These are phyloP conservation scores for Chaetomium tenue DNA, from an alignment of 495 filamentous ascomycete genomes.

Conservation along the genomic window DNA sequence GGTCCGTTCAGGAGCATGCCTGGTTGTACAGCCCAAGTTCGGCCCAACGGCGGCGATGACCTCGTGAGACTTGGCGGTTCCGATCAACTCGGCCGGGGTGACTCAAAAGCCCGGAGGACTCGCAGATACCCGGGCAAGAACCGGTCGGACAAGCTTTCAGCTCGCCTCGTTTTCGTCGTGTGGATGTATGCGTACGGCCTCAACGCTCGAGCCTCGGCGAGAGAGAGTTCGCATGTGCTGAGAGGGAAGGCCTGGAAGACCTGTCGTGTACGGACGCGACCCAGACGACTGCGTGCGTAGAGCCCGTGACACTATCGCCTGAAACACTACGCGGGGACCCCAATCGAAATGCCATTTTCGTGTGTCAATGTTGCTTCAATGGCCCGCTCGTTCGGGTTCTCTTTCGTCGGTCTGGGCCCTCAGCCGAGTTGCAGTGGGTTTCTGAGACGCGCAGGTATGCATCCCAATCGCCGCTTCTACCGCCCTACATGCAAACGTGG, in stretches of 20 bases:
- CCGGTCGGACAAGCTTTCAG: slow-evolving; percentile 17
- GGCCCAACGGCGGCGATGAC: background rate
- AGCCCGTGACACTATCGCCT: slow-evolving; percentile 11
- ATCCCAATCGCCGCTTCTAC: slow-evolving; percentile 1
- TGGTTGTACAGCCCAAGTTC: background rate
- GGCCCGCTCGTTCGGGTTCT: background rate
- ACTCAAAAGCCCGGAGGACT: background rate
- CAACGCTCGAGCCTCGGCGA: background rate
- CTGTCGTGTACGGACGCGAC: slow-evolving; percentile 16
- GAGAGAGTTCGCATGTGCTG: slow-evolving; percentile 6
- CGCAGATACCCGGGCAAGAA: slow-evolving; percentile 7
- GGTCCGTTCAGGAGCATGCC: background rate
- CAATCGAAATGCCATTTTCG: background rate
- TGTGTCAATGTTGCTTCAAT: slow-evolving; percentile 4
- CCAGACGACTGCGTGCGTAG: slow-evolving; percentile 18
- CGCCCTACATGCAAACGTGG: slow-evolving; percentile 9
- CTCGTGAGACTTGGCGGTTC: slow-evolving; percentile 18
- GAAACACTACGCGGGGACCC: slow-evolving; percentile 12
- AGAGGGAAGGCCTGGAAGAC: background rate
- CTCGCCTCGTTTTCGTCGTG: slow-evolving; percentile 11
- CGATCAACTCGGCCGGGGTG: slow-evolving; percentile 12
- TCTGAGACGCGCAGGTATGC: slow-evolving; percentile 11
- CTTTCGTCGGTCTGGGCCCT: background rate
- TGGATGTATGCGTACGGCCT: background rate
- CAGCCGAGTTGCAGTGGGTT: slow-evolving; percentile 5